phyloP scores from a whole-genome alignment of 2,329 filamentous ascomycete genomes.

The Botrytis galanthina region DNA sequence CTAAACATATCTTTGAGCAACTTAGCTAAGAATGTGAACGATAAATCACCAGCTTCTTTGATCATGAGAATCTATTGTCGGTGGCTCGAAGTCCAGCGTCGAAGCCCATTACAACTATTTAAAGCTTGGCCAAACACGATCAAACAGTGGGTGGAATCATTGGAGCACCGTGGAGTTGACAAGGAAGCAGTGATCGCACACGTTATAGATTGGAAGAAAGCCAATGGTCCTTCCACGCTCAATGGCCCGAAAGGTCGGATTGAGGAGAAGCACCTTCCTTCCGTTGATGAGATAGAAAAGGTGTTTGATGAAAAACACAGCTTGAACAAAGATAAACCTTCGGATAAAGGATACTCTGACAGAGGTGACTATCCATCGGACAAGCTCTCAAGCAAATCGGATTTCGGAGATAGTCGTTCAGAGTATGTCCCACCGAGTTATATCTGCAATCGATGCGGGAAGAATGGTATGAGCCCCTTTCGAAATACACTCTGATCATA shows the following conservation, averaged over 20 bases:
- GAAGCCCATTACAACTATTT: conserved; percentile 20
- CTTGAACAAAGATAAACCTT: background rate
- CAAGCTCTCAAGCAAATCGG: background rate
- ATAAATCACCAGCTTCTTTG: conserved; percentile 18
- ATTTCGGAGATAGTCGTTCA: background rate
- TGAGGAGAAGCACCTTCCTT: conserved; percentile 14
- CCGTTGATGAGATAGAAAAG: conserved; percentile 21
- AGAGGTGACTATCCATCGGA: background rate
- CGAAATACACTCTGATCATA: background rate
- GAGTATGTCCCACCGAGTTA: conserved; percentile 24
- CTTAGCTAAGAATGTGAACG: conserved; percentile 26
- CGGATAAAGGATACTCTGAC: background rate
- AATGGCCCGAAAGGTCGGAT: background rate
- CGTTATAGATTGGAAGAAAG: conserved; percentile 28
- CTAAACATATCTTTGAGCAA: conserved; percentile 25
- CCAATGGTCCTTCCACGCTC: conserved; percentile 16
- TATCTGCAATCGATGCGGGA: conserved; percentile 33
- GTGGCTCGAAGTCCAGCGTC: conserved; percentile 34
- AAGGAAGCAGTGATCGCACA: conserved; percentile 23
- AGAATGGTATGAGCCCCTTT: conserved; percentile 27
- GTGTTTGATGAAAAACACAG: conserved; percentile 18
- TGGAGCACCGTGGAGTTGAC: conserved; percentile 25
- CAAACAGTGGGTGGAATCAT: conserved; percentile 31
- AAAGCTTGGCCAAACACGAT: conserved; percentile 31
- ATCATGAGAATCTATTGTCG: conserved; percentile 30